Percentiles rank a stretch among this genome's conserved stretches.
Conservation (phyloP, 768 basidiomycete species). For the Amanita pallidorosea region DNA sequence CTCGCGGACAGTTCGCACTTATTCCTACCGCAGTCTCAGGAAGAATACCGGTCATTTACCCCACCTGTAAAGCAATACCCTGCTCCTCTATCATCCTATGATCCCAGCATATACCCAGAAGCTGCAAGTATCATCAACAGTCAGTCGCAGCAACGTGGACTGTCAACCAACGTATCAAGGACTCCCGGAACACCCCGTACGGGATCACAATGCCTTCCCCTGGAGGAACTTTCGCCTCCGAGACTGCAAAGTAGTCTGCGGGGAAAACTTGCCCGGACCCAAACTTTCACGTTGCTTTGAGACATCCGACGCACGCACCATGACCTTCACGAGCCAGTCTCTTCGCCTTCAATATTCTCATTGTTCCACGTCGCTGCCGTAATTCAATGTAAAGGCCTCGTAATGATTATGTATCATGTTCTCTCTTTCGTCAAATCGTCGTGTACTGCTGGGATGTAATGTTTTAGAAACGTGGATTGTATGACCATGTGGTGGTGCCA, state of each 20-base stretch:
- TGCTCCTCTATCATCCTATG: conserved; percentile 23
- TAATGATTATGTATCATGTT: too few species aligned
- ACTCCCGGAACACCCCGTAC: neutral
- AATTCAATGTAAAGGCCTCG: too few species aligned
- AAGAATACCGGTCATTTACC: neutral
- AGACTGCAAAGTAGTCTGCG: neutral
- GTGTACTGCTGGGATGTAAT: too few species aligned
- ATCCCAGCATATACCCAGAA: conserved; percentile 25
- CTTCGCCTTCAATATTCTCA: neutral
- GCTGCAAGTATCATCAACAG: conserved; percentile 19
- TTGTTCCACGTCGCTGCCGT: too few species aligned
- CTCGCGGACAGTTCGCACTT: neutral
- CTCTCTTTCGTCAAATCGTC: too few species aligned
- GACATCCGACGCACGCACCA: neutral
- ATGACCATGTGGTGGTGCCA: too few species aligned
- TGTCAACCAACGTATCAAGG: conserved; percentile 1
- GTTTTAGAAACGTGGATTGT: too few species aligned
- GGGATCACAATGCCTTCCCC: neutral
- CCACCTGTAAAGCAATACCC: conserved; percentile 24
- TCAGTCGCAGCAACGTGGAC: conserved; percentile 12
- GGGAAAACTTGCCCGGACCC: neutral
- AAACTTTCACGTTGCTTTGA: neutral
- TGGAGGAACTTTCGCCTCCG: neutral
- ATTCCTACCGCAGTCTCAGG: neutral
- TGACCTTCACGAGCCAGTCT: neutral